Conservation (phyloP, 164 flowering plant species). For the Warburgia ugandensis region DNA sequence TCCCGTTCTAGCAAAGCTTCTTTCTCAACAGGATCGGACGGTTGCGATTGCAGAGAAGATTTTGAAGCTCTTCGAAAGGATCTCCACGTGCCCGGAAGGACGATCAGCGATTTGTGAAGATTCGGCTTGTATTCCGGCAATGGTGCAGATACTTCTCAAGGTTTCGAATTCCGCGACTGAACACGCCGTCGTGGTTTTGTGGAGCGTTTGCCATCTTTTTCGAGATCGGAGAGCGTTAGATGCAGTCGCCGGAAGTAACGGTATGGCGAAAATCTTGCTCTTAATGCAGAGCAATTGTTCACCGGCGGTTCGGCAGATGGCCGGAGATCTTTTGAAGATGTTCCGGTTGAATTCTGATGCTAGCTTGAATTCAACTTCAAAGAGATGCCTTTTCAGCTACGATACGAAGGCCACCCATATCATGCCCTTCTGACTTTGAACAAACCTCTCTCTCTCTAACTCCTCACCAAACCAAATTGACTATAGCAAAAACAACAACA, state of each 20-base stretch:
- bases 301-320: slow-evolving; percentile 59
- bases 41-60: slow-evolving; percentile 33
- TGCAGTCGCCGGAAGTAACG: slow-evolving; percentile 51
- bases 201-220: slow-evolving; percentile 68
- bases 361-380: no score
- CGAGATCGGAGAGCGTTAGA: slow-evolving; percentile 52
- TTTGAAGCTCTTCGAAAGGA: slow-evolving; percentile 49
- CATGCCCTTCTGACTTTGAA: slow-evolving; percentile 78
- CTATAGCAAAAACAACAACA: no score
- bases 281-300: slow-evolving; percentile 83
- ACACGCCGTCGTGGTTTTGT: slow-evolving; percentile 62
- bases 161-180: slow-evolving; percentile 65
- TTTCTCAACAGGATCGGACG: slow-evolving; percentile 18
- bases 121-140: slow-evolving; percentile 29
- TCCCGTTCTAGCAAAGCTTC: slow-evolving; percentile 16
- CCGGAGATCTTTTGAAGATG: slow-evolving; percentile 60
- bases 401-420: slow-evolving; percentile 81
- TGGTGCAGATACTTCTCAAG: slow-evolving; percentile 52
- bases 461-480: no score
- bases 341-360: slow-evolving; percentile 38
- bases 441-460: no score
- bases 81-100: slow-evolving; percentile 54
- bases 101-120: slow-evolving; percentile 48
- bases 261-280: slow-evolving; percentile 70
- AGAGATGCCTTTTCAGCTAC: slow-evolving; percentile 52